These are phyloP conservation scores for Nakaseomyces uthaithaninus DNA, from an alignment of 1,139 yeast genomes.

Conservation along the genomic window DNA sequence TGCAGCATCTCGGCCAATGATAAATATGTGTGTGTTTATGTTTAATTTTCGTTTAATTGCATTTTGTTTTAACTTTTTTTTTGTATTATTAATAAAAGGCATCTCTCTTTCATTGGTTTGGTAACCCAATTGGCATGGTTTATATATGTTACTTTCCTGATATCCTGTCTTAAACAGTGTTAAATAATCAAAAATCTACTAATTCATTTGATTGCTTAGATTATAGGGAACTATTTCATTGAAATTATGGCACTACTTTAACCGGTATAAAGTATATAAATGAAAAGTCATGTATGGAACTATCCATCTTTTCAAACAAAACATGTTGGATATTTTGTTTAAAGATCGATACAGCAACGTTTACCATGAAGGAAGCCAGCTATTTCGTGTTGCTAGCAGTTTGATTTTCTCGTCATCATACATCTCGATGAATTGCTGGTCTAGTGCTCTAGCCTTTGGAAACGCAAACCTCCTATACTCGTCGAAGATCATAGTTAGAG, in stretches of 20 bases:
- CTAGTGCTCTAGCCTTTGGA: slow-evolving; percentile 91
- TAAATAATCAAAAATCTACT: too few species aligned
- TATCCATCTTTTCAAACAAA: too few species aligned
- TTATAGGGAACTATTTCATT: too few species aligned
- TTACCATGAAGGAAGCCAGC: slow-evolving; percentile 70
- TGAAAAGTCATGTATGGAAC: too few species aligned
- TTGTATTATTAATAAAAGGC: too few species aligned
- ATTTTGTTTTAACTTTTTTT: too few species aligned
- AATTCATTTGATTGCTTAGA: too few species aligned
- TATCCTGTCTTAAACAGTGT: not conserved
- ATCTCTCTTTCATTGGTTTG: too few species aligned
- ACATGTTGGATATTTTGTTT: not conserved
- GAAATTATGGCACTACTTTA: too few species aligned
- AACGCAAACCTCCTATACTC: slow-evolving; percentile 90
- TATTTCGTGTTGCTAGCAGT: slow-evolving; percentile 42
- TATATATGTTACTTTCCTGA: too few species aligned
- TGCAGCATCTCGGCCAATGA: not conserved
- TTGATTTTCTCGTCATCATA: slow-evolving; percentile 60
- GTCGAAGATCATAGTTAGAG: slow-evolving; percentile 84
- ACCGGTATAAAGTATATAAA: slow-evolving; percentile 7
- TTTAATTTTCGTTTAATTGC: not conserved
- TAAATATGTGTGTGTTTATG: not conserved
- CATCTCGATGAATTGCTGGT: slow-evolving; percentile 88
- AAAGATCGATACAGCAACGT: not conserved
- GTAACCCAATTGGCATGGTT: too few species aligned